Evolutionary conservation across 2,329 filamentous ascomycete species (phyloP).

Genomic region (Stenocarpella maydis): DNA sequence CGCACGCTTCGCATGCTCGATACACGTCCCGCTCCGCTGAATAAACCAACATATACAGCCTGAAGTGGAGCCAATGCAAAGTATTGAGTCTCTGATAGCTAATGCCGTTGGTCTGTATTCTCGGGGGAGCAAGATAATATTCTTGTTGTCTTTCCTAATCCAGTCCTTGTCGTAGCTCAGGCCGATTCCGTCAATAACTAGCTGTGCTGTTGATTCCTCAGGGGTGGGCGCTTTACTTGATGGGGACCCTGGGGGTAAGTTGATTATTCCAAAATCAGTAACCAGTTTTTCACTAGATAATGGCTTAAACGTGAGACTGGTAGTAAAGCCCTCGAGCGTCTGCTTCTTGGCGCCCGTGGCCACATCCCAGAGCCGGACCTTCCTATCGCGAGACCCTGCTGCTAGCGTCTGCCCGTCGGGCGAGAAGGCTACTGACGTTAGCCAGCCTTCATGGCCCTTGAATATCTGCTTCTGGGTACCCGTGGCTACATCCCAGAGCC

Average conservation of each 20-base stretch:
- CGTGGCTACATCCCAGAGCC: constrained; percentile 25
- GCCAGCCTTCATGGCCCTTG: constrained; percentile 26
- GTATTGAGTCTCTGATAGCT: background rate
- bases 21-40: no score
- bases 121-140: background rate
- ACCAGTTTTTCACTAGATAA: background rate
- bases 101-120: background rate
- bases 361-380: constrained; percentile 24
- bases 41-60: background rate
- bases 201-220: background rate
- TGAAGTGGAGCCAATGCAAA: background rate
- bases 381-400: constrained; percentile 8
- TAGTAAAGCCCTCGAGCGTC: constrained; percentile 4
- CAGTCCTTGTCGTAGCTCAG: background rate
- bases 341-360: background rate
- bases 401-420: constrained; percentile 6
- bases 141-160: background rate
- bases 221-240: background rate
- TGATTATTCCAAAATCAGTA: background rate
- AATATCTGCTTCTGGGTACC: background rate
- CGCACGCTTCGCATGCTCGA: no score
- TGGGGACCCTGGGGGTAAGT: background rate
- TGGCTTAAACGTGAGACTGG: background rate
- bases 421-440: constrained; percentile 22
- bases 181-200: background rate